Evolutionary conservation across 495 filamentous ascomycete genomes (phyloP), one percentile per base, ranked within the genome.

Genomic region (Penicillium canariense): DNA sequence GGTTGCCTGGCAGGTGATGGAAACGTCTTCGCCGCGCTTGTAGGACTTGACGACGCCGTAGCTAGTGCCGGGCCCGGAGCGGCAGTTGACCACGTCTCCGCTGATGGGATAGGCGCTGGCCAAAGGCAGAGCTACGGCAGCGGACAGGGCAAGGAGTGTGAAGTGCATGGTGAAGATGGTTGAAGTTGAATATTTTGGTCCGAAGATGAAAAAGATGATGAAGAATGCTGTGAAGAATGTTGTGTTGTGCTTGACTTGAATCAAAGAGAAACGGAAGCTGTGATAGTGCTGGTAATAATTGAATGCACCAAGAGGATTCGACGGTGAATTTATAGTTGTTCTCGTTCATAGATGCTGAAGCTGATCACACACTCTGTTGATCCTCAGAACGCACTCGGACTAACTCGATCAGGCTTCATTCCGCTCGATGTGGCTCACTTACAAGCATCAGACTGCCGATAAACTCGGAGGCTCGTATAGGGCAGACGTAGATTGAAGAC

Each of bases 31-130:
- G 32, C 49, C 26, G 9, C 34, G 48, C 23, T 54, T 61, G 49
- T 61, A 61, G 25, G 49, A 28, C 25, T 48, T 57, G 28, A 58
- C 54, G 15, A 52, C 20, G 7, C 27, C 30, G 31, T 61, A 27
- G 44, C 25, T 61, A 10, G 58, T 61, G 8, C 54, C 49, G 1
- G 58, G 58, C 6, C 58, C 58, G 7, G 58, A 61, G 45, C 58
- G 54, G 31, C 58, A 61, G 49, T 58, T 48, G 36, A 61, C 49
- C 1, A 9, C 31, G 31, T 54, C 49, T 3, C 43, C 46, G 7
- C 42, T 47, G 54, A 61, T 56, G 26, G 58, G 58, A 9, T 61
- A 61, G 45, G 58, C 59, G 28, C 26, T 61, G 46, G 38, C 46
- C 10, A 58, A n/a, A 6, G 58, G 54, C 0, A 51, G 22, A 14